These are phyloP conservation scores for Haemoproteus tartakovskyi DNA, from an alignment of 169 alveolate species.

Conservation along the genomic window DNA sequence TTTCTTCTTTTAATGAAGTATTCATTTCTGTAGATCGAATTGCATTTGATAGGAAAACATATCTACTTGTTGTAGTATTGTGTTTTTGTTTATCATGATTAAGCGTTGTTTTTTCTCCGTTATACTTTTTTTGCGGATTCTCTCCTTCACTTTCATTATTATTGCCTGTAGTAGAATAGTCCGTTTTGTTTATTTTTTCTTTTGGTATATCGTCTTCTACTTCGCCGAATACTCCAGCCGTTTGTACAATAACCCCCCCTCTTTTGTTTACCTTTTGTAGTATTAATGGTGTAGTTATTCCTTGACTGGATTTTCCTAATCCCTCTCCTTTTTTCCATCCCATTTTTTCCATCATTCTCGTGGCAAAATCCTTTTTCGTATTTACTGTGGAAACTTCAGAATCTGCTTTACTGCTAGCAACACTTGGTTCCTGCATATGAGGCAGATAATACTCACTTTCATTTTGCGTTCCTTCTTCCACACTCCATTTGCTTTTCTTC, in stretches of 20 bases:
- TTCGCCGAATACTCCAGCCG: too few relatives aligned
- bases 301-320: slow-evolving; percentile 84
- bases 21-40: slow-evolving; percentile 75
- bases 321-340: slow-evolving; percentile 90
- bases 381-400: too few relatives aligned
- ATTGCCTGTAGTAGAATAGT: background rate
- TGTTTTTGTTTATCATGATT: too few relatives aligned
- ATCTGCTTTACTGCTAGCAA: too few relatives aligned
- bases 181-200: background rate
- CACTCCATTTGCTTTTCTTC: too few relatives aligned
- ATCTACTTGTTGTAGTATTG: slow-evolving; percentile 57
- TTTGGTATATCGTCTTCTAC: too few relatives aligned
- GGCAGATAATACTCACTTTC: too few relatives aligned
- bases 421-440: too few relatives aligned
- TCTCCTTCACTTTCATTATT: slow-evolving; percentile 1
- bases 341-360: slow-evolving; percentile 86
- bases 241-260: slow-evolving; percentile 82
- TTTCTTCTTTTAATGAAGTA: slow-evolving; percentile 72
- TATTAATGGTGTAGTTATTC: slow-evolving; percentile 83
- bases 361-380: slow-evolving; percentile 81
- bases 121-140: too few relatives aligned
- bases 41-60: slow-evolving; percentile 57
- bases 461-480: too few relatives aligned
- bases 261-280: slow-evolving; percentile 80
- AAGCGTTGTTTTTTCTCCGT: too few relatives aligned